Evolutionary conservation across 164 flowering plant species (phyloP), one percentile per base, ranked within the genome.

Genomic region (Paratinospora sagittata): DNA sequence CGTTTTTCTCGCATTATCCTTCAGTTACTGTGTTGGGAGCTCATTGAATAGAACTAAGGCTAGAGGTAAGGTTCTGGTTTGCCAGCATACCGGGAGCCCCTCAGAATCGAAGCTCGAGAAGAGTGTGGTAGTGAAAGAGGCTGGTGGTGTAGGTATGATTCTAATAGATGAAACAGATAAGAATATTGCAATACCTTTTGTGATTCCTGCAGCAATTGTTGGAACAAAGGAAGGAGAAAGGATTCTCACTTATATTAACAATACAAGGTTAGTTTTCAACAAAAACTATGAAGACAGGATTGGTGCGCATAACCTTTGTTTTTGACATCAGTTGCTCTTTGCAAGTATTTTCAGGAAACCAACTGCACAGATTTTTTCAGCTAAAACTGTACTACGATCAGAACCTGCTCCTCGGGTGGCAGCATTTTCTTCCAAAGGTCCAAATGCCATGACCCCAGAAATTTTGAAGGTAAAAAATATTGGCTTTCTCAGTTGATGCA

Each of bases 71-170:
- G 78, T 91, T 64, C 74, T 91, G 70, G 88, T 89, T 24, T 91
- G 97, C 76, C 87, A 67, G 63, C 88, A 89, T 41, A 82, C 86
- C 8, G 97, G 85, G 70, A 80, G 88, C 73, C 81, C 84, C 62
- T 71, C 80, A 19, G 90, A 89, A 69, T 86, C 93, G 14, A 91
- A 85, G 83, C 76, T 83, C 33, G 86, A 73, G 47, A 88, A 91
- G 83, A 84, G 92, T 52, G 41, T 58, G 27, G 84, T 85, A 49
- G 97, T 91, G 55, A 89, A 83, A 84, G 80, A 81, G 47, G 97
- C 88, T 68, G 93, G 97, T 55, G 97, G 90, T 58, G 84, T 85
- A 73, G 97, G 97, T 69, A 89, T 91, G 97, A 76, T 91, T 70
- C 85, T 91, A 11, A 78, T 89, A 47, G 92, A 91, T 78, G 93